Evolutionary conservation across 352 stramenopile genomes (phyloP).

Genomic region (Phytopythium montanum): DNA sequence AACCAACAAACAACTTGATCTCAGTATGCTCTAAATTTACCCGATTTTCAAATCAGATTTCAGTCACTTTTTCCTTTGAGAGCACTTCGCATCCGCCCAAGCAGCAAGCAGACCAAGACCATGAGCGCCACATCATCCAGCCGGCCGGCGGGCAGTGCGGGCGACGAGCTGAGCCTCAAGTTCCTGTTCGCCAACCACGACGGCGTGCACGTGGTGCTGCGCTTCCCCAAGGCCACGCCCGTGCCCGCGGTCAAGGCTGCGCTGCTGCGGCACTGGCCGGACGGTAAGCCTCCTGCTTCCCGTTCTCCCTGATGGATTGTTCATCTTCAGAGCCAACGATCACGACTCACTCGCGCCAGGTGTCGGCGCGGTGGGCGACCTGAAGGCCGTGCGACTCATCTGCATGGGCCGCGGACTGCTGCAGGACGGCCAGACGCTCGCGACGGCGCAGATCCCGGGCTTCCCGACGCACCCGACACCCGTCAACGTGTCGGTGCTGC

Average conservation of each 20-base stretch:
- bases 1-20: too few species aligned
- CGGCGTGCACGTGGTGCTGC: constrained; percentile 60
- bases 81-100: too few species aligned
- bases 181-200: constrained; percentile 87
- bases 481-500: constrained; percentile 91
- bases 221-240: constrained; percentile 38
- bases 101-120: neutral
- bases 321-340: too few species aligned
- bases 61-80: neutral
- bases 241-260: constrained; percentile 62
- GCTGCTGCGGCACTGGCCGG: constrained; percentile 68
- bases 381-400: constrained; percentile 86
- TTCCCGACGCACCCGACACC: constrained; percentile 94
- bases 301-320: too few species aligned
- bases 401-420: constrained; percentile 94
- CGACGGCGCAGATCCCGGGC: constrained; percentile 77
- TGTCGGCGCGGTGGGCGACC: constrained; percentile 40
- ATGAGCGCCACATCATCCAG: constrained; percentile 4
- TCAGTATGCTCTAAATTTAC: too few species aligned
- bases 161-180: constrained; percentile 61
- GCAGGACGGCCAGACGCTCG: constrained; percentile 87
- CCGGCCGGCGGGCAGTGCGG: constrained; percentile 25
- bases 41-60: neutral
- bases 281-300: constrained; percentile 24
- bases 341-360: constrained; percentile 22